Conservation (phyloP, 441 rosid species). For the Populus hybrid region DNA sequence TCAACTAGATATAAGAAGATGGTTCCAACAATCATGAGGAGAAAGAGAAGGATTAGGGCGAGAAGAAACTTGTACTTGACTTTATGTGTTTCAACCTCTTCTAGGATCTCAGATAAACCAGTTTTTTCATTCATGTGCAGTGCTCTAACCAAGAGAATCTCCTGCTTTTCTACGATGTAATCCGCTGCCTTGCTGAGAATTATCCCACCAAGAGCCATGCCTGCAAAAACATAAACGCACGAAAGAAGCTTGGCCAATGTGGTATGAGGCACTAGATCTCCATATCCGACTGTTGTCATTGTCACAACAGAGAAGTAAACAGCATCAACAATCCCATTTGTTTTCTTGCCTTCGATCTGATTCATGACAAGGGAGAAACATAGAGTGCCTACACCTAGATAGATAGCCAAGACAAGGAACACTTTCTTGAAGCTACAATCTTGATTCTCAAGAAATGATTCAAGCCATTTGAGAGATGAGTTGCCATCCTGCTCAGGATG, state of each 20-base stretch:
- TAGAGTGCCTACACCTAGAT: conserved; percentile 32
- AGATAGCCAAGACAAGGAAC: conserved; percentile 16
- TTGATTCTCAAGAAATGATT: conserved; percentile 17
- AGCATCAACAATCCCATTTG: conserved; percentile 46
- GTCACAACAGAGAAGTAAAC: conserved; percentile 53
- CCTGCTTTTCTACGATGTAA: conserved; percentile 52
- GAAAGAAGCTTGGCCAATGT: conserved; percentile 41
- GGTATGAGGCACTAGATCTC: conserved; percentile 53
- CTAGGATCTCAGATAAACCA: conserved; percentile 27
- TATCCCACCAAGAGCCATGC: conserved; percentile 54
- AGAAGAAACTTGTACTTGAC: conserved; percentile 36
- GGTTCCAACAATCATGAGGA: conserved; percentile 35
- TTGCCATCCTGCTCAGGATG: conserved; percentile 17
- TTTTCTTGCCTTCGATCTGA: conserved; percentile 50
- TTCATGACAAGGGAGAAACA: conserved; percentile 35
- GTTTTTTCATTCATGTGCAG: conserved; percentile 25
- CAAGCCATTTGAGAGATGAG: conserved; percentile 7
- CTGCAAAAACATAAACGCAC: conserved; percentile 40
- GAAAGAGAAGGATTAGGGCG: conserved; percentile 21
- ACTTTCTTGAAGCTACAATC: conserved; percentile 28
- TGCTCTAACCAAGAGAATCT: conserved; percentile 40
- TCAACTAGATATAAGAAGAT: conserved; percentile 36
- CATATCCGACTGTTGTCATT: conserved; percentile 67
- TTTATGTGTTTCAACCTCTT: conserved; percentile 35
- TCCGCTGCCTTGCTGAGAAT: conserved; percentile 57